These are phyloP conservation scores for Penicillium glabrum DNA, from an alignment of 2,329 filamentous ascomycete genomes.

Conservation along the genomic window DNA sequence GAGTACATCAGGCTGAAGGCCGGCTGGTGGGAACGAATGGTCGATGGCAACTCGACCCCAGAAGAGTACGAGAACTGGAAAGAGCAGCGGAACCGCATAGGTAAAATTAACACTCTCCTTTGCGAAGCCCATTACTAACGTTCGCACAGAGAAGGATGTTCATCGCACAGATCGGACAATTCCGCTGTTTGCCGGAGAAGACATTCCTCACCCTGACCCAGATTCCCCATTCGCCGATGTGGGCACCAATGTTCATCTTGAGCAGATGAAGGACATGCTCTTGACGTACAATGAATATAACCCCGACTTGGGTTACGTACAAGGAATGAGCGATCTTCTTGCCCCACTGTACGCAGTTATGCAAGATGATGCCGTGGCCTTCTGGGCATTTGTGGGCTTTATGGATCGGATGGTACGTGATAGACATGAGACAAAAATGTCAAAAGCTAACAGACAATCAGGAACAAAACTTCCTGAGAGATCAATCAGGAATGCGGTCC, in stretches of 20 bases:
- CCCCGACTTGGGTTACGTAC: slow-evolving; percentile 90
- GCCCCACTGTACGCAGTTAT: slow-evolving; percentile 95
- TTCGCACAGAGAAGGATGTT: slow-evolving; percentile 86
- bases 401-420: slow-evolving; percentile 84
- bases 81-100: slow-evolving; percentile 89
- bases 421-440: background rate
- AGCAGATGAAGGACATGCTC: slow-evolving; percentile 99
- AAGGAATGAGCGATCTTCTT: slow-evolving; percentile 97
- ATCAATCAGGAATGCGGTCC: slow-evolving; percentile 92
- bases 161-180: slow-evolving; percentile 94
- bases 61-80: slow-evolving; percentile 95
- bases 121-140: slow-evolving; percentile 27
- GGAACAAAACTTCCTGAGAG: slow-evolving; percentile 91
- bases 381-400: slow-evolving; percentile 94
- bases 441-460: slow-evolving; percentile 19
- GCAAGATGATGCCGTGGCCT: slow-evolving; percentile 94
- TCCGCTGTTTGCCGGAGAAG: slow-evolving; percentile 93
- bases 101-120: slow-evolving; percentile 54
- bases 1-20: slow-evolving; percentile 94
- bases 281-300: slow-evolving; percentile 99
- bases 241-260: slow-evolving; percentile 94
- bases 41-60: slow-evolving; percentile 75
- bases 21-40: slow-evolving; percentile 91
- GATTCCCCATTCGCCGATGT: slow-evolving; percentile 90
- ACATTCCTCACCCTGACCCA: slow-evolving; percentile 93